A percentile compares a stretch with the other conserved stretches of the same genome.
Conservation (phyloP, 257 asterid genomes). For the Nicotiana sylvestris region DNA sequence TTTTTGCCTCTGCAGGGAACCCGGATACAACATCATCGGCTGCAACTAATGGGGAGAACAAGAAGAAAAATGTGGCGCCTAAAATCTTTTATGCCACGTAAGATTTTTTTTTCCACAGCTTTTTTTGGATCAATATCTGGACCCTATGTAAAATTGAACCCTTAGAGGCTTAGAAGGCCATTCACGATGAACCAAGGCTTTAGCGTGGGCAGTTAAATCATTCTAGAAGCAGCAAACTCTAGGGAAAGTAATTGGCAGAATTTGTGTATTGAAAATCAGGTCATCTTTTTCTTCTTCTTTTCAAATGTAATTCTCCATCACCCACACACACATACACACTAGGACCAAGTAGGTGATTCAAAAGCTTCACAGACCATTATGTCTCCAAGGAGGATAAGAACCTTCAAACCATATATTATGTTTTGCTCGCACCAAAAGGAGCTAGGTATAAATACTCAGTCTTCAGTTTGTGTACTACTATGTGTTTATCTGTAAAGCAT, state of each 20-base stretch:
- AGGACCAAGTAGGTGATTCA: not conserved
- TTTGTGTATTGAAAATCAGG: not conserved
- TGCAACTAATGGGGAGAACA: conserved; percentile 37
- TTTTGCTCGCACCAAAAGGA: not conserved
- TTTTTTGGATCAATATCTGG: not conserved
- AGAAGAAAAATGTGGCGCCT: conserved; percentile 52
- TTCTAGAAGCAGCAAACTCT: not conserved
- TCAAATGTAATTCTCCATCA: not conserved
- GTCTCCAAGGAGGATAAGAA: not conserved
- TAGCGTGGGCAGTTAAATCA: not conserved
- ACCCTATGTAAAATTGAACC: not conserved
- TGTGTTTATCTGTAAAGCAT: not conserved
- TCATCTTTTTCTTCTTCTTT: not conserved
- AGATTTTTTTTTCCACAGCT: conserved; percentile 20
- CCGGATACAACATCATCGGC: conserved; percentile 33
- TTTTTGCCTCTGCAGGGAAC: conserved; percentile 35
- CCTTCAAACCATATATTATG: not conserved
- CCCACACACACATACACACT: not conserved
- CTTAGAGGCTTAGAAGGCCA: not conserved
- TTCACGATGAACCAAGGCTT: not conserved
- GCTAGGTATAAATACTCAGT: not conserved
- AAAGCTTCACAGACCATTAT: not conserved
- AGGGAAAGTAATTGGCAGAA: not conserved
- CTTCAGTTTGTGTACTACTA: not conserved
- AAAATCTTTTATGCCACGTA: conserved; percentile 79